phyloP scores from a whole-genome alignment of 495 filamentous ascomycete species.

The Neurospora tetraspora region DNA sequence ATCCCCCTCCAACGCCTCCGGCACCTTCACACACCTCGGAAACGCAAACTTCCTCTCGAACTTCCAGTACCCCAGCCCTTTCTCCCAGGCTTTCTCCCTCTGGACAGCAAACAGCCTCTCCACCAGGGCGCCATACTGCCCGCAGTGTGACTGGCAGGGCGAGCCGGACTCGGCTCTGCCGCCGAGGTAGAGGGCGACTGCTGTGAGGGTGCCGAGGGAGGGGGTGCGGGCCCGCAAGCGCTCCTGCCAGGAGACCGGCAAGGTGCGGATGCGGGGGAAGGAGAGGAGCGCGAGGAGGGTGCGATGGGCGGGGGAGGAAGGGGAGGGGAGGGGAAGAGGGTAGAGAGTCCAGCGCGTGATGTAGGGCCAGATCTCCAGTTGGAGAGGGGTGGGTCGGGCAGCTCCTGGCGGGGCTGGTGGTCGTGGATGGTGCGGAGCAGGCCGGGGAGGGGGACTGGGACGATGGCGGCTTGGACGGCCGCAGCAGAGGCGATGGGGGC shows the following conservation, averaged over 20 bases:
- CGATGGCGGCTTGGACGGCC: neutral
- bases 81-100: neutral
- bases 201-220: neutral
- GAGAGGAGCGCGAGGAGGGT: neutral
- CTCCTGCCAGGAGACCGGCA: neutral
- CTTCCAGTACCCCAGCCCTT: neutral
- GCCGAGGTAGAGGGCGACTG: neutral
- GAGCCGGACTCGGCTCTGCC: neutral
- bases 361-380: neutral
- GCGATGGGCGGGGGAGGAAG: neutral
- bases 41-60: neutral
- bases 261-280: neutral
- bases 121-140: neutral
- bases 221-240: neutral
- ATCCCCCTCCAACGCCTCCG: neutral
- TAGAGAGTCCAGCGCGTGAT: neutral
- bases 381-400: neutral
- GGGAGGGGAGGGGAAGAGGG: neutral
- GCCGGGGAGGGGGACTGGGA: neutral
- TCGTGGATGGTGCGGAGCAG: neutral
- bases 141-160: neutral
- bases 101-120: neutral
- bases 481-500: too few relatives aligned
- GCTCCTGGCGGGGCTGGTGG: neutral
- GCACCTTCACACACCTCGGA: neutral